Conservation (phyloP, 208 protist genomes). For the Sergeia podlipaevii region DNA sequence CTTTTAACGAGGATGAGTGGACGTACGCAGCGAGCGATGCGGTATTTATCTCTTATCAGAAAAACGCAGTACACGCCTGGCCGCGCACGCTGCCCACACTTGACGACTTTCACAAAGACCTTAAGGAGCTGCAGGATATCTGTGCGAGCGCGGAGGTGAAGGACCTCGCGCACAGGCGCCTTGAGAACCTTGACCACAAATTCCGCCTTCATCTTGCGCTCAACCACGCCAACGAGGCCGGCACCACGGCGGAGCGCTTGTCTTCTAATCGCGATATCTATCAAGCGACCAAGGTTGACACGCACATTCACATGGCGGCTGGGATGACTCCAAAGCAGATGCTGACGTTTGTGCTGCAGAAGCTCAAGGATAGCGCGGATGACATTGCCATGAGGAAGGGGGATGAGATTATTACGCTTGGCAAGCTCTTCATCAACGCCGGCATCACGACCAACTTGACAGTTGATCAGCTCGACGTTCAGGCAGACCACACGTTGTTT, state of each 20-base stretch:
- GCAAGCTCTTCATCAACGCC: slow-evolving; percentile 78
- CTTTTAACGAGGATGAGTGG: slow-evolving; percentile 90
- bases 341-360: slow-evolving; percentile 93
- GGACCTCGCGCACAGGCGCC: slow-evolving; percentile 89
- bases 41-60: slow-evolving; percentile 84
- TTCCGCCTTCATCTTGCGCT: slow-evolving; percentile 93
- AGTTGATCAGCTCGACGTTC: slow-evolving; percentile 96
- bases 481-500: slow-evolving; percentile 95
- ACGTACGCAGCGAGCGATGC: slow-evolving; percentile 80
- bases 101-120: slow-evolving; percentile 68
- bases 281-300: slow-evolving; percentile 96
- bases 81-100: slow-evolving; percentile 78
- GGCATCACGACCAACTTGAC: slow-evolving; percentile 90
- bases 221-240: slow-evolving; percentile 90
- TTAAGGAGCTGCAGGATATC: slow-evolving; percentile 69
- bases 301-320: slow-evolving; percentile 96
- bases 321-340: slow-evolving; percentile 95
- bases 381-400: slow-evolving; percentile 92
- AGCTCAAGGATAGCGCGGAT: slow-evolving; percentile 86
- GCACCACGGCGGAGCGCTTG: slow-evolving; percentile 77
- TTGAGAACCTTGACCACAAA: slow-evolving; percentile 92
- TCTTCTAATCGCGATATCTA: slow-evolving; percentile 94
- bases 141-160: slow-evolving; percentile 82
- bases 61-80: slow-evolving; percentile 76
- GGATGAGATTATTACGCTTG: slow-evolving; percentile 83